phyloP scores from a whole-genome alignment of 2,329 filamentous ascomycete species.

The Calonectria crousiana region DNA sequence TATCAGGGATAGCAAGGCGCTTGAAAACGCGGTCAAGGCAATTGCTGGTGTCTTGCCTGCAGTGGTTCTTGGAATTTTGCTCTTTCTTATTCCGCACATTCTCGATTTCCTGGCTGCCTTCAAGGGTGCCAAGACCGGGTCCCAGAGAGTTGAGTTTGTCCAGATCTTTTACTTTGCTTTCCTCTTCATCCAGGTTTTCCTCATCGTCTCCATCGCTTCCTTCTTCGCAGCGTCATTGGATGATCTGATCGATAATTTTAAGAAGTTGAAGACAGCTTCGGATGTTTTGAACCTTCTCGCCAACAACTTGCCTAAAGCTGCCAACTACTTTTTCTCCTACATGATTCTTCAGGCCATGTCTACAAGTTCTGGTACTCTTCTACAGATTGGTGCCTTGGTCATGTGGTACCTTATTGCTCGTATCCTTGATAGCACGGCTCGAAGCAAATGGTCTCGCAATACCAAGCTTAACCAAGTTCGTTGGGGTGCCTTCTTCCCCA shows the following conservation, averaged over 20 bases:
- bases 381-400: slow-evolving; percentile 84
- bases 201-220: slow-evolving; percentile 89
- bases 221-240: slow-evolving; percentile 75
- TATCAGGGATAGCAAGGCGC: slow-evolving; percentile 68
- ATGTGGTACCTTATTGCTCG: slow-evolving; percentile 86
- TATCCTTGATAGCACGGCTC: slow-evolving; percentile 83
- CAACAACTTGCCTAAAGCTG: slow-evolving; percentile 82
- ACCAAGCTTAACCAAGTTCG: slow-evolving; percentile 81
- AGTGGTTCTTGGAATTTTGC: slow-evolving; percentile 78
- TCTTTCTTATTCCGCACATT: slow-evolving; percentile 84
- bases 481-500: slow-evolving; percentile 95
- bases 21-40: slow-evolving; percentile 72
- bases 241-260: slow-evolving; percentile 67
- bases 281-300: slow-evolving; percentile 80
- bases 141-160: slow-evolving; percentile 83
- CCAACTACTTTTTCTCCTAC: slow-evolving; percentile 99
- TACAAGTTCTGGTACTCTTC: slow-evolving; percentile 87
- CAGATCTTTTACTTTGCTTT: slow-evolving; percentile 95
- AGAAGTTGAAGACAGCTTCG: slow-evolving; percentile 65
- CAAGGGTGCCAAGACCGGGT: slow-evolving; percentile 86
- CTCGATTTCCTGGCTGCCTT: slow-evolving; percentile 78
- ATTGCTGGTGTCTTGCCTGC: slow-evolving; percentile 91
- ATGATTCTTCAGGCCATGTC: slow-evolving; percentile 95
- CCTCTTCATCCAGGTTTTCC: slow-evolving; percentile 93
- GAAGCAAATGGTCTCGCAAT: slow-evolving; percentile 87